Base-by-base conservation (phyloP, 2,329 filamentous ascomycete genomes). In the Pseudocercospora fijiensis region DNA sequence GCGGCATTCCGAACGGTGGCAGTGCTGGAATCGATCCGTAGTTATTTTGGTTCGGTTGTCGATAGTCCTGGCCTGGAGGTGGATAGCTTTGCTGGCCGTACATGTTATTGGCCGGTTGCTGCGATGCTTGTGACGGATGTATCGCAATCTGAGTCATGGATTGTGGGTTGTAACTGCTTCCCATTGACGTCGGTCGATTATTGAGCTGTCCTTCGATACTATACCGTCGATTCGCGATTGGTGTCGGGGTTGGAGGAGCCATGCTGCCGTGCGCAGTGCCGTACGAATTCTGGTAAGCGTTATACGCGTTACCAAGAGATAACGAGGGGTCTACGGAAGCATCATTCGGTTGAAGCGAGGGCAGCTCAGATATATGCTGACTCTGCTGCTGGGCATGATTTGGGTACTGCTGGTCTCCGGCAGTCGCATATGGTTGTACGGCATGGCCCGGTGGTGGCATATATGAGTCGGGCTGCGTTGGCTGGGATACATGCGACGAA, bases 1-100 rank as follows among this genome's bases (percentile, higher is more conserved):
- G 62, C 9, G 67, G 70, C 52, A 71, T 66, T 37, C 68, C 70
- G 41, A 70, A 74, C 2, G 70, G 65, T 30, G 69, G 73, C 57
- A 74, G 58, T 9, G 71, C 63, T 45, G 71, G 71, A 26, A 73
- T 57, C 6, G 53, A 56, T 11, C 69, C 60, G 57, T 66, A 71
- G 10, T 37, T 56, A n/a, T 37, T 56, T 24, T 41, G 53, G 41
- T 22, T 37, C 20, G 37, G 69, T 16, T 68, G 67, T 55, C 66
- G 65, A 24, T 70, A 68, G 26, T 62, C 53, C 45, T 70, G 69
- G n/a, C 65, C 60, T 5, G 70, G 64, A 9, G 70, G 61, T 10
- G 62, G 65, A 45, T 72, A 72, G 7, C 65, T 28, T 24, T 67
- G 66, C 45, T 72, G 71, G 2, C 61, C 20, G 41, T 70, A 74